A percentile compares a stretch with the other conserved stretches of the same genome.
These are phyloP conservation scores for Cryphonectria naterciae DNA, from an alignment of 2,329 filamentous ascomycete genomes.

Conservation along the genomic window DNA sequence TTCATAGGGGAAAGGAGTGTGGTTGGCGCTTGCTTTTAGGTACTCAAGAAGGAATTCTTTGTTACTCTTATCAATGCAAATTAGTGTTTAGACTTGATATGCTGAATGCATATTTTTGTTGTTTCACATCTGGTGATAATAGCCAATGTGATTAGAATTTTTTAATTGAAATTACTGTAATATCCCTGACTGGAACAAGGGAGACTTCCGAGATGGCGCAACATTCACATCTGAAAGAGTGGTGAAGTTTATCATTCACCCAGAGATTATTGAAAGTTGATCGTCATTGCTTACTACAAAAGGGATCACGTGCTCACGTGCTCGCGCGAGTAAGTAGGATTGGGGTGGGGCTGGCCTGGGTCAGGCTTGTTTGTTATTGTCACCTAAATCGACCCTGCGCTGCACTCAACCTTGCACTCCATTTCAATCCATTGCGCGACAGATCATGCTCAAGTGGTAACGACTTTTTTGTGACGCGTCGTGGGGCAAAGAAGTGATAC, in stretches of 20 bases:
- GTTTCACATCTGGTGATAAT: too few relatives aligned
- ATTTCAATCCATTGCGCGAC: background rate
- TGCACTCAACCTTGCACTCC: background rate
- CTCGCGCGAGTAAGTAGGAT: background rate
- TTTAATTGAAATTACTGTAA: too few relatives aligned
- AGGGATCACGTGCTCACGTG: slow-evolving; percentile 10
- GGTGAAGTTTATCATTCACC: too few relatives aligned
- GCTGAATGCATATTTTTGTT: too few relatives aligned
- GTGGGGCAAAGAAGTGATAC: background rate
- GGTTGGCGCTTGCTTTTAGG: too few relatives aligned
- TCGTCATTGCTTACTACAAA: background rate
- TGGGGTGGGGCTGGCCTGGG: background rate
- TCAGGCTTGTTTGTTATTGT: background rate
- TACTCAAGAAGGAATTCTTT: background rate
- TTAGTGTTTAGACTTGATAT: too few relatives aligned
- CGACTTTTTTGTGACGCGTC: background rate
- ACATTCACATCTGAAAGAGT: too few relatives aligned
- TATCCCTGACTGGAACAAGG: too few relatives aligned
- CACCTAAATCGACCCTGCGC: background rate
- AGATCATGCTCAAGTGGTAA: background rate
- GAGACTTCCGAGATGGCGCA: too few relatives aligned
- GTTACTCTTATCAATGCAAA: background rate
- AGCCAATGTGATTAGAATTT: too few relatives aligned
- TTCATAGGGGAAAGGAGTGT: too few relatives aligned
- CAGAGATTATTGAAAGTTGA: background rate